These are phyloP conservation scores for Inonotus hispidus DNA, from an alignment of 1,284 basidiomycete genomes.

Conservation along the genomic window DNA sequence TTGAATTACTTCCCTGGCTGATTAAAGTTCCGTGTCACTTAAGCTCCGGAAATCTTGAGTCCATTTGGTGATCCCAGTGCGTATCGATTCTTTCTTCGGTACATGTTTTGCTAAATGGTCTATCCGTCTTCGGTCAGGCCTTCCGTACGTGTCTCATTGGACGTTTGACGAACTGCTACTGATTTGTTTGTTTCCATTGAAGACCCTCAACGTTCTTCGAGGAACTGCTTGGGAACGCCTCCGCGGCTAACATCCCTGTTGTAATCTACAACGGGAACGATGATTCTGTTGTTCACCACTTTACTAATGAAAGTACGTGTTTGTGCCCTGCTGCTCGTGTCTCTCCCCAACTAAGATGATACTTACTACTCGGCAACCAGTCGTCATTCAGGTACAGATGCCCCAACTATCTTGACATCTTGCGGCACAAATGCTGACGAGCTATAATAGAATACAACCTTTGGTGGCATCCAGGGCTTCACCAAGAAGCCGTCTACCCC, in stretches of 20 bases:
- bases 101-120: neutral
- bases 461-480: conserved; percentile 69
- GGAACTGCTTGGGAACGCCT: conserved; percentile 58
- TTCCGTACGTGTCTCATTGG: conserved; percentile 35
- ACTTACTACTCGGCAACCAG: conserved; percentile 30
- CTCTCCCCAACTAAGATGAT: conserved; percentile 15
- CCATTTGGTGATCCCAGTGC: conserved; percentile 40
- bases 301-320: conserved; percentile 51
- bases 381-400: conserved; percentile 51
- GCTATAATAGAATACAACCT: conserved; percentile 54
- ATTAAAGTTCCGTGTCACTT: conserved; percentile 11
- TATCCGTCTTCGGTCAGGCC: conserved; percentile 26
- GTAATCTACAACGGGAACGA: conserved; percentile 65
- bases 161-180: neutral
- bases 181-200: neutral
- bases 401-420: neutral
- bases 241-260: conserved; percentile 42
- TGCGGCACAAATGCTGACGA: neutral
- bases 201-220: conserved; percentile 61
- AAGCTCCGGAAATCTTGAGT: conserved; percentile 3
- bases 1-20: neutral
- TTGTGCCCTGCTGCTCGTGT: neutral
- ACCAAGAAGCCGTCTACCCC: conserved; percentile 58
- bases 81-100: conserved; percentile 17
- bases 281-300: conserved; percentile 58